Percentiles rank a stretch among this genome's conserved stretches.
These are phyloP conservation scores for Metarhizium humberi DNA, from an alignment of 2,329 filamentous ascomycete species.

Conservation along the genomic window DNA sequence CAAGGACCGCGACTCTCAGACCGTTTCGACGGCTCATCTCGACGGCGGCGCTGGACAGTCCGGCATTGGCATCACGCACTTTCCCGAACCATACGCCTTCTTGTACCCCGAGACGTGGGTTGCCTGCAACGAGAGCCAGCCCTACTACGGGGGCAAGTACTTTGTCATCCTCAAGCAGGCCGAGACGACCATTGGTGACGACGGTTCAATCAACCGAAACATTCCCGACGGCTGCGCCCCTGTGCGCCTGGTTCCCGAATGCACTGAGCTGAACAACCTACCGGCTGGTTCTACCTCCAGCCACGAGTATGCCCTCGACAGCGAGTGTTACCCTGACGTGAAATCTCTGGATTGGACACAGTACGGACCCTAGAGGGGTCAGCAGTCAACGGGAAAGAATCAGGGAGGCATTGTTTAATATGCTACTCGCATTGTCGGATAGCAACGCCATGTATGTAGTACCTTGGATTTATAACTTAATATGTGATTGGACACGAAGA, in stretches of 20 bases:
- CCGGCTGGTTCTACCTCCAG: conserved; percentile 22
- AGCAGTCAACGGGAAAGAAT: not conserved
- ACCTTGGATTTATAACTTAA: too few species aligned
- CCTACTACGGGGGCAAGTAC: conserved; percentile 27
- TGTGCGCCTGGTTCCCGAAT: conserved; percentile 32
- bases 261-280: conserved; percentile 24
- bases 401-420: not conserved
- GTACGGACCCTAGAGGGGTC: conserved; percentile 11
- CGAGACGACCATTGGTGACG: conserved; percentile 12
- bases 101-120: conserved; percentile 25
- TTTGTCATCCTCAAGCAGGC: conserved; percentile 27
- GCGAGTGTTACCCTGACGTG: conserved; percentile 29
- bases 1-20: conserved; percentile 16
- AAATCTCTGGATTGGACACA: conserved; percentile 26
- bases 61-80: conserved; percentile 20
- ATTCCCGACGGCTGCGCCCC: conserved; percentile 29
- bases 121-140: conserved; percentile 29
- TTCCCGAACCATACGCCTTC: conserved; percentile 21
- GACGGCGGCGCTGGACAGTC: conserved; percentile 23
- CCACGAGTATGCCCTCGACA: conserved; percentile 26
- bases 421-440: too few species aligned
- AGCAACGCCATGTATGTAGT: too few species aligned
- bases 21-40: conserved; percentile 17
- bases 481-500: not conserved
- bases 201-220: conserved; percentile 10